Base-by-base conservation (phyloP, 2,329 filamentous ascomycete species). In the Cytospora paraplurivora region DNA sequence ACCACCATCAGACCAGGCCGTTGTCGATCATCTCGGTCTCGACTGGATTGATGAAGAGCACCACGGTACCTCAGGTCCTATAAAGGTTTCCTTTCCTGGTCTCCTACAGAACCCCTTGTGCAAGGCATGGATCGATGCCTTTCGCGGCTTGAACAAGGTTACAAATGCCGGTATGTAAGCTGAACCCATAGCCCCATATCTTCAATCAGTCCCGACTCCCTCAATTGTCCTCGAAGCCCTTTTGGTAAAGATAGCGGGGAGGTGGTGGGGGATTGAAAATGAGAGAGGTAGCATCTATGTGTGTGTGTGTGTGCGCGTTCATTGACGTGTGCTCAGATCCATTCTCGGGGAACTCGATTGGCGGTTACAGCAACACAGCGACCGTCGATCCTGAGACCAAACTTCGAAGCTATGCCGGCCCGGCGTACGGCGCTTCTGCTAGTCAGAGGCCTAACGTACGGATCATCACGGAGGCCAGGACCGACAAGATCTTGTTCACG, bases 111-210 rank as follows among this genome's bases (percentile, higher is more conserved):
- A 70, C 33, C 67, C 65, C 13, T 49, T 70, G 27, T 62, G 61
- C 32, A 70, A 69, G 59, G 69, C 69, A 19, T 71, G 68, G 69
- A 66, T 70, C 33, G 68, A 69, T 41, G 62, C 66, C 17, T 70
- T 71, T 38, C 62, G 65, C 5, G 58, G 59, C 11, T 44, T 68
- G 59, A 59, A 67, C 15, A 69, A 67, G 32, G 41, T 47, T 15
- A 69, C 67, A n/a, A 70, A 57, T 65, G 66, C 63, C 13, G 67
- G 66, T 69, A 65, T 44, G 67, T 62, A 41, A 41, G 13, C 53
- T 15, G 17, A 27, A 41, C 56, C 10, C 11, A 27, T 49, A 37
- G 21, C 7, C 17, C 21, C 21, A 19, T 32, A 11, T 49, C 27
- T 34, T 33, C 51, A 32, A 52, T 47, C 19, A 51, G 34, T n/a